A percentile compares a stretch with the other conserved stretches of the same genome.
These are phyloP conservation scores for Stachybotrys chartarum DNA, from an alignment of 2,329 filamentous ascomycete genomes.

Conservation along the genomic window DNA sequence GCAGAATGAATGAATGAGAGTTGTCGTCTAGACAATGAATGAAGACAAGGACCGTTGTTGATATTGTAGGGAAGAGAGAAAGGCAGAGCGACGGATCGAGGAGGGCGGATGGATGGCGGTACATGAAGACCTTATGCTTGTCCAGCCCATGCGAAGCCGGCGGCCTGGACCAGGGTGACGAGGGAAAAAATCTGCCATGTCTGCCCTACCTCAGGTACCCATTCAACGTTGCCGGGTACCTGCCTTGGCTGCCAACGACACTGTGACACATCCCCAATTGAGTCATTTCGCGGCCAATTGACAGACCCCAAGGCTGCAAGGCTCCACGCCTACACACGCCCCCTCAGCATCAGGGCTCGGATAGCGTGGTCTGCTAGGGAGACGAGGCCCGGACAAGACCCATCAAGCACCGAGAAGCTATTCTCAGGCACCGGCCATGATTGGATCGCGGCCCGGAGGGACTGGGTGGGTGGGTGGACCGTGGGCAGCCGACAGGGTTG, in stretches of 20 bases:
- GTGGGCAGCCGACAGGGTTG: no score
- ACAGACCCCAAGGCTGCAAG: no score
- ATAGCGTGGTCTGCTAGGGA: no score
- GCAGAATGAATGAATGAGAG: background rate
- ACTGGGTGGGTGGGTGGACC: background rate
- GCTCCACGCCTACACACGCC: no score
- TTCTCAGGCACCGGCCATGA: background rate
- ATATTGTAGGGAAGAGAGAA: background rate
- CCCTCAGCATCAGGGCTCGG: no score
- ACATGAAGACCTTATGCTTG: background rate
- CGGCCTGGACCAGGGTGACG: background rate
- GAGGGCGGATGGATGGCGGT: background rate
- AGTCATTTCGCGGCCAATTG: no score
- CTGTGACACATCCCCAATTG: background rate
- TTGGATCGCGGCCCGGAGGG: background rate
- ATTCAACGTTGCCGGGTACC: no score
- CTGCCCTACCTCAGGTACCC: background rate
- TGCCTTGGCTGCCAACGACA: background rate
- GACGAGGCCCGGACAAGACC: background rate
- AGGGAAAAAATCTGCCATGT: background rate
- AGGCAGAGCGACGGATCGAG: background rate
- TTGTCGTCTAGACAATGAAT: background rate
- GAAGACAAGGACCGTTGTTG: background rate
- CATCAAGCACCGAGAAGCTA: background rate
- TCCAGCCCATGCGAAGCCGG: background rate